Base-by-base conservation (phyloP, 2,329 filamentous ascomycete species). In the Colletotrichum graminicola region DNA sequence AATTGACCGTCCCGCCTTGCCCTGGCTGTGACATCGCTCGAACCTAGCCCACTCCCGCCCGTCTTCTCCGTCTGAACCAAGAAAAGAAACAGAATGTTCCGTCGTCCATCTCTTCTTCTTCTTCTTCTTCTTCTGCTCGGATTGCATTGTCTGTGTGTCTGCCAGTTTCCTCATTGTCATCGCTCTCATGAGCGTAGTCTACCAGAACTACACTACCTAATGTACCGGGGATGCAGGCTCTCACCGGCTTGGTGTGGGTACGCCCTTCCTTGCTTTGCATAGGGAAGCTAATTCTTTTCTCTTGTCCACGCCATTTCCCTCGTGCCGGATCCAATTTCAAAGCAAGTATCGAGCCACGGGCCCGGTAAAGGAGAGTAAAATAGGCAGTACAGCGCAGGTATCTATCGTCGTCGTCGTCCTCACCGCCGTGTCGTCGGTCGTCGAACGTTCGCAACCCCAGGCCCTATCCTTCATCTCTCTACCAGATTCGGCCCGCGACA, bases 381-480 rank as follows among this genome's bases (percentile, higher is more conserved):
- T 36, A 14, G n/a, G n/a, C n/a, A n/a, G 49, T 52, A 26, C n/a
- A 47, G 49, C 21, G 18, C 16, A 26, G 12, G 49, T 32, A 16
- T 26, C 26, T 6, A 16, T 52, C 16, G 43, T 5, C 43, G 21
- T 52, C 51, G 26, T 21, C 18, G 11, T 49, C 34, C 23, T 49
- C 32, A n/a, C n/a, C n/a, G n/a, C n/a, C n/a, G n/a, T 29, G 29
- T 29, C 29, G 32, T 41, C 32, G 56, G 59, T 68, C 49, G 57
- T 54, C 34, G 36, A 63, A 29, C 21, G 36, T 49, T 59, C 65
- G 43, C 43, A 62, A 51, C 54, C 65, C 59, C 49, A 26, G 41
- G 59, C 36, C 59, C 59, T 32, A 56, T 49, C 59, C 68, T 71
- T 68, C 65, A 68, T 68, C 54, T 60, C 65, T 67, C 52, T 62